These are phyloP conservation scores for Ganoderma multipileum DNA, from an alignment of 1,284 basidiomycete genomes.

Conservation along the genomic window DNA sequence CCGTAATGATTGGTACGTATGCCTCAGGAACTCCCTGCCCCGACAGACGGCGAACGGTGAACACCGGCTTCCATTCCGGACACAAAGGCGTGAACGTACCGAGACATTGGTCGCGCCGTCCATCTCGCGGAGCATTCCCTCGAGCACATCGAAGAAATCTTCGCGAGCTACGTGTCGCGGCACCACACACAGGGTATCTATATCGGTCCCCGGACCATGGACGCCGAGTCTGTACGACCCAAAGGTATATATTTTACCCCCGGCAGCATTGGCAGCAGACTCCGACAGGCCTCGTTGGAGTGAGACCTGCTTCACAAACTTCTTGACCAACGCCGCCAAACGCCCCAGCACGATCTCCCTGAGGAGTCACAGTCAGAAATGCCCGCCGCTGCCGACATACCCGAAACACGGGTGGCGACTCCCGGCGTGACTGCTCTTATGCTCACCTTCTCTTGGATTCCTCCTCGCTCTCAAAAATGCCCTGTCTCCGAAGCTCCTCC, in stretches of 20 bases:
- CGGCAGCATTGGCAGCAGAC: constrained; percentile 83
- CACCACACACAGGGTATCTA: constrained; percentile 97
- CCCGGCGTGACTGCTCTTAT: constrained; percentile 37
- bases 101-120: constrained; percentile 91
- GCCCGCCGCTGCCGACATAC: constrained; percentile 19
- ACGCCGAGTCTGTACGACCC: constrained; percentile 97
- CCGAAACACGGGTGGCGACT: background rate
- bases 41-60: background rate
- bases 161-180: constrained; percentile 95
- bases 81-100: constrained; percentile 55
- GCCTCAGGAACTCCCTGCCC: constrained; percentile 92
- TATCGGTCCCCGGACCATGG: constrained; percentile 96
- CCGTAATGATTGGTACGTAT: constrained; percentile 94
- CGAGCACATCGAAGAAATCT: constrained; percentile 95
- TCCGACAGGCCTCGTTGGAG: constrained; percentile 87
- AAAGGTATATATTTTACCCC: constrained; percentile 99
- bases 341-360: constrained; percentile 96
- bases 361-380: constrained; percentile 18
- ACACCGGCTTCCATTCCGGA: background rate
- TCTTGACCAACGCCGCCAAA: constrained; percentile 89
- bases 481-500: constrained; percentile 88
- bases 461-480: constrained; percentile 90
- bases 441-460: constrained; percentile 87
- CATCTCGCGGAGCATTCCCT: constrained; percentile 85
- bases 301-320: constrained; percentile 91